These are phyloP conservation scores for Populus ilicifolia DNA, from an alignment of 345 rosid species.

Conservation along the genomic window DNA sequence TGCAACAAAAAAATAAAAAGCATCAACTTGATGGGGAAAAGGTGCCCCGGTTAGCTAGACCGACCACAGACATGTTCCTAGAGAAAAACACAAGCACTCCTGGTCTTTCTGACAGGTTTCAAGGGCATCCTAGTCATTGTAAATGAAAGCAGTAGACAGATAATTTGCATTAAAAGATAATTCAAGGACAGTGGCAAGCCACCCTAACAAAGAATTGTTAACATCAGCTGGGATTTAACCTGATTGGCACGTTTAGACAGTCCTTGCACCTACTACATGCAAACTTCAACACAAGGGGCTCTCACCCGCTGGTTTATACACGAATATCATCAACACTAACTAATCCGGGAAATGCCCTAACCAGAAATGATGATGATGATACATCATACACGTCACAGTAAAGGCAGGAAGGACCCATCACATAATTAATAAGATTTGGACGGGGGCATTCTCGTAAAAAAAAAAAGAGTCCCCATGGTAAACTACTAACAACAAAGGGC, in stretches of 20 bases:
- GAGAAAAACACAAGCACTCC: not conserved
- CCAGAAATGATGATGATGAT: not conserved
- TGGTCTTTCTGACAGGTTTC: not conserved
- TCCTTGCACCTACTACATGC: not conserved
- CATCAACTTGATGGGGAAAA: not conserved
- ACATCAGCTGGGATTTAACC: not conserved
- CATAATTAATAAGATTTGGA: not conserved
- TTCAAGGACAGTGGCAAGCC: not conserved
- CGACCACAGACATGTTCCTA: constrained; percentile 12
- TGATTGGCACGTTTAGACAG: not conserved
- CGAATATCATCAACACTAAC: not conserved
- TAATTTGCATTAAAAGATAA: not conserved
- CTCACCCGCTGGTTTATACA: not conserved
- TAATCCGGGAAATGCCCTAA: not conserved
- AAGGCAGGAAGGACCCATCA: not conserved
- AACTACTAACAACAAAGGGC: not conserved
- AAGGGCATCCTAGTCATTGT: constrained; percentile 17
- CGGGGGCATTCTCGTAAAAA: constrained; percentile 17
- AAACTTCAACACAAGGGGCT: not conserved
- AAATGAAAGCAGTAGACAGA: not conserved
- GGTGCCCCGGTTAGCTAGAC: constrained; percentile 1
- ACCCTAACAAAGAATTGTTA: not conserved
- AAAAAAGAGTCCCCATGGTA: not conserved
- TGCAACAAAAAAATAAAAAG: not conserved
- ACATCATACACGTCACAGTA: too few species aligned